Base-by-base conservation (phyloP, 768 basidiomycete genomes). In the Mycena filopes region DNA sequence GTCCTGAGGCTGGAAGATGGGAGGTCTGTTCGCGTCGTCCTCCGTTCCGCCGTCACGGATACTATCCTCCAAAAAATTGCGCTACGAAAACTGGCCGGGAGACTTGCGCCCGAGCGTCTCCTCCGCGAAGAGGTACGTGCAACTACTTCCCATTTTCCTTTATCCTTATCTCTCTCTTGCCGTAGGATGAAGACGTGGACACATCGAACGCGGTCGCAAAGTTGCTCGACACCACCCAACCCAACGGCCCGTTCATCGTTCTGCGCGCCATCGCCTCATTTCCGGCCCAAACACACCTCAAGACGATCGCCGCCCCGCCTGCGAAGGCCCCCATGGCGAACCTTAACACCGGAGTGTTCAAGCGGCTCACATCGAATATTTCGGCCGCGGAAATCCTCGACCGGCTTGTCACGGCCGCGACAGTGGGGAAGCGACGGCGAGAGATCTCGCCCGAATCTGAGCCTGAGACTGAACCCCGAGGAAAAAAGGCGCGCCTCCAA, bases 211-310 rank as follows among this genome's bases (percentile, higher is more conserved):
- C 26, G 0, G 59, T n/a, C 11, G 50, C 41, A 16, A 60, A 60
- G 28, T 25, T 25, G 3, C 42, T 60, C 28, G 42, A 45, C 23
- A 51, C 59, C 42, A 15, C 50, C 6, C n/a, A 28, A 21, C 8
- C 28, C 21, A 50, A 43, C 25, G 59, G 49, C 21, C 49, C 59
- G 5, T 60, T 40, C 9, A 5, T 5, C 6, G 6, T 60, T 20
- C 49, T 60, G 26, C 41, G 42, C 12, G 50, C 38, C 29, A 31
- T 60, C 23, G 50, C 59, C 2, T 60, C 59, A 2, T 60, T 60
- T 26, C 59, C 59, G 21, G 49, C 49, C 21, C 7, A 45, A 38
- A 53, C 49, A 2, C 23, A 45, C 36, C 59, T 53, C 2, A 36
- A 43, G 33, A 60, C 40, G 9, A 13, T 60, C 3, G 20, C 36